A percentile compares a stretch with the other conserved stretches of the same genome.
These are phyloP conservation scores for Gossypium bickii DNA, from an alignment of 345 rosid species.

Conservation along the genomic window DNA sequence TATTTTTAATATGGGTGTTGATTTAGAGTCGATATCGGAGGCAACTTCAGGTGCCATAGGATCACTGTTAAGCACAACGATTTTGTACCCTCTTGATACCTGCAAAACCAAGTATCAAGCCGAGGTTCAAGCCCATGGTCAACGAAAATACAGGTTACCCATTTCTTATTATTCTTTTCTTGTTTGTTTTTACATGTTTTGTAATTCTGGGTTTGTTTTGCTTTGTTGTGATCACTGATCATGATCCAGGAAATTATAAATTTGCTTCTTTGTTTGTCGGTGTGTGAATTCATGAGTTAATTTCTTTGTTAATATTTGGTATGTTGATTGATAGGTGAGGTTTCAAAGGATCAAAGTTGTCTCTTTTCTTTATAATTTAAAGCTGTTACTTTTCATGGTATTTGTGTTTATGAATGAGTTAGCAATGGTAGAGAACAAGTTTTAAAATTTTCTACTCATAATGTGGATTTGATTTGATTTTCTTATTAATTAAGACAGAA, in stretches of 20 bases:
- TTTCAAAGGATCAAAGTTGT: neutral
- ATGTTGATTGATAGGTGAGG: neutral
- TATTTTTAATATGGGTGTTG: conserved; percentile 45
- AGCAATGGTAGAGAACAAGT: no score
- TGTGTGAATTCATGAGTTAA: neutral
- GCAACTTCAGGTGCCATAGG: conserved; percentile 97
- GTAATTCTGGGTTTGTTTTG: neutral
- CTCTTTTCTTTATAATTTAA: neutral
- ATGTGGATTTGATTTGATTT: neutral
- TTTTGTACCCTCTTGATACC: conserved; percentile 92
- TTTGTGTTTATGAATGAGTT: neutral
- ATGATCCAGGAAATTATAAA: conserved; percentile 18
- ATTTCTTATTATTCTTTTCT: neutral
- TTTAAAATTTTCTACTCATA: neutral
- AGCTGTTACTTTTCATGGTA: neutral
- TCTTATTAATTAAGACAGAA: neutral
- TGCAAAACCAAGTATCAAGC: conserved; percentile 63
- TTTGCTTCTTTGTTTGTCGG: conserved; percentile 1
- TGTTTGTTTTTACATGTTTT: neutral
- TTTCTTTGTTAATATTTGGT: neutral
- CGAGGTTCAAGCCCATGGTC: neutral
- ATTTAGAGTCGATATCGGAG: conserved; percentile 79
- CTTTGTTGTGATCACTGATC: conserved; percentile 17
- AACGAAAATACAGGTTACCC: conserved; percentile 8
- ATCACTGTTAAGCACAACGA: conserved; percentile 88